A percentile compares a stretch with the other conserved stretches of the same genome.
These are phyloP conservation scores for Styphnolobium japonicum DNA, from an alignment of 306 rosid genomes.

Conservation along the genomic window DNA sequence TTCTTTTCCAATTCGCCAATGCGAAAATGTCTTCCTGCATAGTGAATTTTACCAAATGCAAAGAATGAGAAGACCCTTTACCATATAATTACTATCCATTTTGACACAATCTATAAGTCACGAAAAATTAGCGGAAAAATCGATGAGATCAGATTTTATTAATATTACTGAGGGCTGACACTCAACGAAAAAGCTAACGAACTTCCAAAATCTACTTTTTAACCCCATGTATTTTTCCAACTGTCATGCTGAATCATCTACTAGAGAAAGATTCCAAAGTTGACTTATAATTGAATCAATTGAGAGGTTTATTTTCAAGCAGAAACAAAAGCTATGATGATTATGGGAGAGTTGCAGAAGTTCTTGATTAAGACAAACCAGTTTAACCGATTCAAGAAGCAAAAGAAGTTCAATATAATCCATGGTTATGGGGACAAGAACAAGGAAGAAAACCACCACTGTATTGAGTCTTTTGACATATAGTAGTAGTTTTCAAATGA, in stretches of 20 bases:
- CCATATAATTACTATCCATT: neutral
- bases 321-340: neutral
- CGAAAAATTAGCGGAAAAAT: no score
- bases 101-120: neutral
- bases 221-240: neutral
- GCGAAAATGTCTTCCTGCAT: conserved; percentile 66
- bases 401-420: neutral
- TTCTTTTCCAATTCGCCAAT: conserved; percentile 52
- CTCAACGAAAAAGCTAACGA: neutral
- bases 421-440: neutral
- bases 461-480: no score
- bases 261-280: neutral
- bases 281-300: neutral
- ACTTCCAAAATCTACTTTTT: neutral
- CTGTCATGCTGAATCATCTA: neutral
- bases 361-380: neutral
- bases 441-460: no score
- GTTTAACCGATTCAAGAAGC: neutral
- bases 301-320: neutral
- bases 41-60: neutral
- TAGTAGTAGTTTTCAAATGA: no score
- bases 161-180: neutral
- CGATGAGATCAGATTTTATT: neutral
- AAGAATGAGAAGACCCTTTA: neutral
- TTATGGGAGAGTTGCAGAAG: neutral